Conservation (phyloP, 768 basidiomycete species). For the Albatrellus ellisii region DNA sequence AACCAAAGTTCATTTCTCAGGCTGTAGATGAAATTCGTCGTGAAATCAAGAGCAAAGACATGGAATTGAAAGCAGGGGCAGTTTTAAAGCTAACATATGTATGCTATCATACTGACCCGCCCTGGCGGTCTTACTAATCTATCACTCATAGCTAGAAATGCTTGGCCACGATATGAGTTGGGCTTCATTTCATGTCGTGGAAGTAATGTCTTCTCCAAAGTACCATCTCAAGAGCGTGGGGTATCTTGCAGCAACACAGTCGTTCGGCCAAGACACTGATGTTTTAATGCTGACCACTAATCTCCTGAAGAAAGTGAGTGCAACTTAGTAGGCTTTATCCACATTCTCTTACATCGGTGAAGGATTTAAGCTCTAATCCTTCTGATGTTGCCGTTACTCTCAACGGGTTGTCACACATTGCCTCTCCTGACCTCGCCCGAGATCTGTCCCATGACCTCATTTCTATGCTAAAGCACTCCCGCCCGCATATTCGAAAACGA, state of each 20-base stretch:
- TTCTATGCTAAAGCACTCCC: conserved; percentile 81
- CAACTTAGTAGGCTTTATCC: background rate
- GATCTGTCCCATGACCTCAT: conserved; percentile 81
- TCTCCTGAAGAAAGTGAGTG: conserved; percentile 76
- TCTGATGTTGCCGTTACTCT: conserved; percentile 64
- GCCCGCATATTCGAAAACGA: conserved; percentile 79
- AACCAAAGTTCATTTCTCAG: conserved; percentile 81
- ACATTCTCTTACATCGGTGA: conserved; percentile 9
- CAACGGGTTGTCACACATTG: conserved; percentile 73
- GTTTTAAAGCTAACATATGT: conserved; percentile 96
- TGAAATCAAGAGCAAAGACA: conserved; percentile 88
- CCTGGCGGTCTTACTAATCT: background rate
- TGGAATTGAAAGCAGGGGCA: conserved; percentile 93
- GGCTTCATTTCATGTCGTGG: conserved; percentile 94
- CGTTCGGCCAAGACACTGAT: conserved; percentile 89
- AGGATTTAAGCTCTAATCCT: conserved; percentile 76
- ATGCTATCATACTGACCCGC: conserved; percentile 21
- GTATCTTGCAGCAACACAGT: conserved; percentile 86
- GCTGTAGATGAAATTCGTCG: conserved; percentile 89
- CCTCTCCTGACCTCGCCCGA: conserved; percentile 80
- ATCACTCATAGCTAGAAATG: conserved; percentile 79
- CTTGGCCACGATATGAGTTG: conserved; percentile 89
- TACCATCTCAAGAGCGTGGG: conserved; percentile 92
- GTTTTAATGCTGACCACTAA: conserved; percentile 97
- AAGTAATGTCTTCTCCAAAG: conserved; percentile 92